A percentile compares a stretch with the other conserved stretches of the same genome.
Evolutionary conservation across 257 asterid genomes (phyloP).

Genomic region (Petunia secreta): DNA sequence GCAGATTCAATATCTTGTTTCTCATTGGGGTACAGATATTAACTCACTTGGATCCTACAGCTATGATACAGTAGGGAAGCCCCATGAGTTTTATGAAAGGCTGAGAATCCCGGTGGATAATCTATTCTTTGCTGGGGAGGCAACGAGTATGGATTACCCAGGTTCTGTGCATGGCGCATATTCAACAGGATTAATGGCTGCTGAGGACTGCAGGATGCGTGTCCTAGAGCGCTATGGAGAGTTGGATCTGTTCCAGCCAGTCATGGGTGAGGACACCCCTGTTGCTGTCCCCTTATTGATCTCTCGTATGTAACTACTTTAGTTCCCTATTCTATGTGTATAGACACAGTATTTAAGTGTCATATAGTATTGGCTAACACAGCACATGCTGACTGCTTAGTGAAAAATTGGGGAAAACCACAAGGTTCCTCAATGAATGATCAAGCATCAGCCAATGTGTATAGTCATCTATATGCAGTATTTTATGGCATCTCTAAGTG

Average conservation of each 20-base stretch:
- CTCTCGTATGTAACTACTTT: slow-evolving; percentile 53
- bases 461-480: neutral
- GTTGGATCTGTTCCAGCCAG: slow-evolving; percentile 74
- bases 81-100: slow-evolving; percentile 83
- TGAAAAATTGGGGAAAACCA: slow-evolving; percentile 48
- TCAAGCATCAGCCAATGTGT: slow-evolving; percentile 44
- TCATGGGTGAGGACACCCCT: slow-evolving; percentile 64
- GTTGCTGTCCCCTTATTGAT: slow-evolving; percentile 70
- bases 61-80: slow-evolving; percentile 73
- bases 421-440: slow-evolving; percentile 54
- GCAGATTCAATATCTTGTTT: slow-evolving; percentile 83
- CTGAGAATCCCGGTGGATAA: slow-evolving; percentile 83
- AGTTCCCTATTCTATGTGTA: neutral
- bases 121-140: slow-evolving; percentile 91
- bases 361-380: slow-evolving; percentile 24
- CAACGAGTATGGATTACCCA: slow-evolving; percentile 75
- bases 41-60: slow-evolving; percentile 86
- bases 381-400: slow-evolving; percentile 48
- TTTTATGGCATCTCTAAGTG: neutral
- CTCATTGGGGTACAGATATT: slow-evolving; percentile 82
- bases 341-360: neutral
- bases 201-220: slow-evolving; percentile 91
- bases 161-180: slow-evolving; percentile 95
- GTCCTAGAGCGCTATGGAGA: slow-evolving; percentile 83
- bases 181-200: slow-evolving; percentile 86